A percentile compares a stretch with the other conserved stretches of the same genome.
Evolutionary conservation across 2,329 filamentous ascomycete genomes (phyloP).

Genomic region (Teratosphaeria viscida): DNA sequence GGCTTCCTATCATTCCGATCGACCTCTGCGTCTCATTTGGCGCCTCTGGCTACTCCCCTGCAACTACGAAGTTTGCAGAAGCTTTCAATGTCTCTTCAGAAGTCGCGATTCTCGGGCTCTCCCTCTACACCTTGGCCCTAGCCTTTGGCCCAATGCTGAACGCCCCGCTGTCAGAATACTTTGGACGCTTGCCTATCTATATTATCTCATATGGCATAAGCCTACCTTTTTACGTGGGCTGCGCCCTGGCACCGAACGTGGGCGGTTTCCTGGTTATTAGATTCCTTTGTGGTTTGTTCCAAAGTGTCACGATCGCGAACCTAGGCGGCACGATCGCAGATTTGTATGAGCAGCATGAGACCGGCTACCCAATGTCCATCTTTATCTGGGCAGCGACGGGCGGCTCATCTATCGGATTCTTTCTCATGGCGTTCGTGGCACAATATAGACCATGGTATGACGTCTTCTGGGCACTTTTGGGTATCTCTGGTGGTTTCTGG

Average conservation of each 20-base stretch:
- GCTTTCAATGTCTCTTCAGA: constrained; percentile 32
- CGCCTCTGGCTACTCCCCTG: constrained; percentile 38
- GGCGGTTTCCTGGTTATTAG: constrained; percentile 32
- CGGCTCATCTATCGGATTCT: constrained; percentile 32
- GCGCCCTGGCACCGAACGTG: constrained; percentile 32
- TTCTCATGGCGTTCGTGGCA: constrained; percentile 29
- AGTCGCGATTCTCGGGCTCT: constrained; percentile 35
- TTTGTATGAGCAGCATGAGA: constrained; percentile 35
- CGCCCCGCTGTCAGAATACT: constrained; percentile 8
- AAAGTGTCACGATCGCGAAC: constrained; percentile 30
- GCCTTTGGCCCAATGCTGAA: constrained; percentile 23
- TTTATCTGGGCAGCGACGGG: constrained; percentile 33
- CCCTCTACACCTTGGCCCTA: constrained; percentile 34
- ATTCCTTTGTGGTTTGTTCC: constrained; percentile 32
- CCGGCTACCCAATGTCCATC: constrained; percentile 32
- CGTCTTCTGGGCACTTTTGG: constrained; percentile 7
- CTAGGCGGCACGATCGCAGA: constrained; percentile 24
- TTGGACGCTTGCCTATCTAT: constrained; percentile 7
- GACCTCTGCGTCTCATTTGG: constrained; percentile 25
- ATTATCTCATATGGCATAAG: constrained; percentile 30
- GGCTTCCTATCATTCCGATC: constrained; percentile 5
- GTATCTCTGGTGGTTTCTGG: constrained; percentile 6
- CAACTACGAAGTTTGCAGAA: constrained; percentile 29
- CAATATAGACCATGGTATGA: constrained; percentile 7
- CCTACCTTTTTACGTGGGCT: constrained; percentile 32